Evolutionary conservation across 2,329 filamentous ascomycete species (phyloP).

Genomic region (Epichloe coenophiala): DNA sequence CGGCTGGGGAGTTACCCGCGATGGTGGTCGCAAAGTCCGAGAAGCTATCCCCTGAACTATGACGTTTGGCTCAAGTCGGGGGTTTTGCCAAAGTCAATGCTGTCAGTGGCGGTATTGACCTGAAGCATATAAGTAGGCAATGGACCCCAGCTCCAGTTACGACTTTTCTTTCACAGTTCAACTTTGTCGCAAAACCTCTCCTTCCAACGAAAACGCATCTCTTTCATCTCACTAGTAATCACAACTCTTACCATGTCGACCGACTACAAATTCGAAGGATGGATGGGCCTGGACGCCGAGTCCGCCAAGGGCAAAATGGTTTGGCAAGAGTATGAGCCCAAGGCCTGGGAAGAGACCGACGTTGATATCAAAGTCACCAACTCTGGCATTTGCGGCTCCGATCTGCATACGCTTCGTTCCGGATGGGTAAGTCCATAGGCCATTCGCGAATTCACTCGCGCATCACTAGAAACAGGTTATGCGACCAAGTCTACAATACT

Average conservation of each 20-base stretch:
- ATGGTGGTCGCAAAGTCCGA: too few species aligned
- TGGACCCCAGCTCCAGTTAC: background rate
- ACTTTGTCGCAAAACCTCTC: background rate
- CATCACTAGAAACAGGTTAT: background rate
- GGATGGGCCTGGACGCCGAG: constrained; percentile 30
- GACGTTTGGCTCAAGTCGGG: background rate
- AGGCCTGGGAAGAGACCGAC: constrained; percentile 52
- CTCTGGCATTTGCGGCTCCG: constrained; percentile 52
- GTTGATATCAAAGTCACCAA: constrained; percentile 53
- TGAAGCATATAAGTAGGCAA: background rate
- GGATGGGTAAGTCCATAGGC: constrained; percentile 29
- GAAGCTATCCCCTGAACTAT: background rate
- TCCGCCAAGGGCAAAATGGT: constrained; percentile 37
- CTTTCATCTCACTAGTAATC: background rate
- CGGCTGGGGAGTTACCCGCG: too few species aligned
- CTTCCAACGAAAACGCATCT: background rate
- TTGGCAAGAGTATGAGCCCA: constrained; percentile 45
- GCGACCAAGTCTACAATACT: background rate
- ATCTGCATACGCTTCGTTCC: constrained; percentile 43
- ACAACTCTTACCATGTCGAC: constrained; percentile 10
- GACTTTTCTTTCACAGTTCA: background rate
- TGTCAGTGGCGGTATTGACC: background rate
- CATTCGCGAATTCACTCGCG: background rate
- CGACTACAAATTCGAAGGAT: constrained; percentile 36
- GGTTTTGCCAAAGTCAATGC: background rate